Percentiles rank a stretch among this genome's conserved stretches.
Evolutionary conservation across 78 protist genomes (phyloP).

Genomic region (Trichosphaerium sp.): DNA sequence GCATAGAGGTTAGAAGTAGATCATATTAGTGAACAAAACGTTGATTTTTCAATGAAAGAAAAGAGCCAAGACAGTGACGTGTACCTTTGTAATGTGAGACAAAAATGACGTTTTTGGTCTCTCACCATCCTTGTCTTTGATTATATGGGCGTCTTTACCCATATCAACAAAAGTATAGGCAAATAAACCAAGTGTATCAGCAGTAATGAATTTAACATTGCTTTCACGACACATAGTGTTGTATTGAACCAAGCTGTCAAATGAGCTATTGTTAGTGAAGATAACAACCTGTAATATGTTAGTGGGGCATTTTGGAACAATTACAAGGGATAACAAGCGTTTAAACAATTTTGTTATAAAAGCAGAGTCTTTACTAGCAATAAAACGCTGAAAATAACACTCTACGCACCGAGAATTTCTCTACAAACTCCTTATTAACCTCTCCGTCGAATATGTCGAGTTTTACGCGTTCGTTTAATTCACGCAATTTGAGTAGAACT

Average conservation of each 20-base stretch:
- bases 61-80: no score
- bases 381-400: not conserved
- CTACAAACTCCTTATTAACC: conserved; percentile 3
- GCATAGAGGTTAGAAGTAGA: conserved; percentile 1
- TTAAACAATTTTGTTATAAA: no score
- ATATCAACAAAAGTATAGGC: conserved; percentile 17
- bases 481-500: conserved; percentile 18
- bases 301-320: not conserved
- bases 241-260: conserved; percentile 15
- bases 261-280: conserved; percentile 1
- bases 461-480: conserved; percentile 63
- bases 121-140: conserved; percentile 78
- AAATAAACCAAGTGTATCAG: conserved; percentile 8
- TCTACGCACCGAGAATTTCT: conserved; percentile 8
- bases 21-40: conserved; percentile 27
- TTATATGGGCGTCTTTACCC: conserved; percentile 22
- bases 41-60: conserved; percentile 12
- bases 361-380: not conserved
- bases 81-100: no score
- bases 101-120: no score
- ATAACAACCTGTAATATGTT: conserved; percentile 41
- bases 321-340: conserved; percentile 14
- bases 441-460: not conserved
- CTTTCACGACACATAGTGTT: conserved; percentile 26
- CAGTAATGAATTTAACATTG: conserved; percentile 8